Evolutionary conservation across 805 yeast species (phyloP).

Genomic region (Saccharomyces eubayanus): DNA sequence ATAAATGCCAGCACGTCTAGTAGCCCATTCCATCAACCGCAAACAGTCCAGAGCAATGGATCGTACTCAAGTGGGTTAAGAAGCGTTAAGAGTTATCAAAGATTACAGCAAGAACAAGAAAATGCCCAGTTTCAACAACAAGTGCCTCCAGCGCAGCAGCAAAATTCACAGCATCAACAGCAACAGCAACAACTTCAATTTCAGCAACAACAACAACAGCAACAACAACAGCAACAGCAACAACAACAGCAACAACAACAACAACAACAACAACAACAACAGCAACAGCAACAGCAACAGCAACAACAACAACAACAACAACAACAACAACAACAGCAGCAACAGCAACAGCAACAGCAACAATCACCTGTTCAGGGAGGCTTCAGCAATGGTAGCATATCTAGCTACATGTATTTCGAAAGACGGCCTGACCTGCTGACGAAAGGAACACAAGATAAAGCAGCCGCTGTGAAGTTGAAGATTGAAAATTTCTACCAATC

Average conservation of each 20-base stretch:
- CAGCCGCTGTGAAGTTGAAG: constrained; percentile 73
- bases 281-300: constrained; percentile 20
- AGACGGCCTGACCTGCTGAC: constrained; percentile 74
- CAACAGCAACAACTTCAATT: constrained; percentile 30
- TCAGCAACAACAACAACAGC: constrained; percentile 29
- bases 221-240: constrained; percentile 21
- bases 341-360: constrained; percentile 12
- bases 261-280: constrained; percentile 22
- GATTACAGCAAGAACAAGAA: constrained; percentile 6
- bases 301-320: constrained; percentile 14
- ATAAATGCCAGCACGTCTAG: constrained; percentile 14
- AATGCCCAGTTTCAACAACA: constrained; percentile 7
- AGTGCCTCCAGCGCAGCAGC: constrained; percentile 21
- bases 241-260: constrained; percentile 15
- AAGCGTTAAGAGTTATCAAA: constrained; percentile 17
- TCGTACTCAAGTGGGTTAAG: constrained; percentile 20
- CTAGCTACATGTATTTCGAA: constrained; percentile 61
- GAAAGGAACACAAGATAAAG: constrained; percentile 70
- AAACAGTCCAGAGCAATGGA: constrained; percentile 11
- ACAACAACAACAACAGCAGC: constrained; percentile 9
- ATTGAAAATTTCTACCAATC: constrained; percentile 80
- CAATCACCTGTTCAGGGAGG: constrained; percentile 4
- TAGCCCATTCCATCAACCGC: constrained; percentile 25
- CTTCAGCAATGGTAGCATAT: constrained; percentile 3
- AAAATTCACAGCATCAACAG: constrained; percentile 28